These are phyloP conservation scores for Phytopythium boreale DNA, from an alignment of 352 stramenopile genomes.

Conservation along the genomic window DNA sequence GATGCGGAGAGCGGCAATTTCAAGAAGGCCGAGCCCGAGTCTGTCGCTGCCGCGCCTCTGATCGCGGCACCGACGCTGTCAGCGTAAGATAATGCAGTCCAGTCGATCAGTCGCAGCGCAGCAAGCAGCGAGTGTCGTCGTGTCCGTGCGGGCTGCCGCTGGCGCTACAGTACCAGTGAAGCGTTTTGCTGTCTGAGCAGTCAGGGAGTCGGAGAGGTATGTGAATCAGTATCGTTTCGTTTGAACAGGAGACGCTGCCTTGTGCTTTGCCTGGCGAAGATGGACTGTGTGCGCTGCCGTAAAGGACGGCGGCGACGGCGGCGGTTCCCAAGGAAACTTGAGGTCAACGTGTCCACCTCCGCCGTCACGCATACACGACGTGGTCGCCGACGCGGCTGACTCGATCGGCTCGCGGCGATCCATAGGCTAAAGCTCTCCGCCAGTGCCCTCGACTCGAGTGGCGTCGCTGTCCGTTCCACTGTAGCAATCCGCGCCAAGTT, in stretches of 20 bases:
- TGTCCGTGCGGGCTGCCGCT: neutral
- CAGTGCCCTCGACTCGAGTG: neutral
- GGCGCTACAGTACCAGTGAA: neutral
- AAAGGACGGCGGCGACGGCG: too few species aligned
- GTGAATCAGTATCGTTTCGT: slow-evolving; percentile 2
- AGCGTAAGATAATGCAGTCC: slow-evolving; percentile 4
- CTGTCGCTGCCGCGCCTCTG: neutral
- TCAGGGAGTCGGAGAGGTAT: neutral
- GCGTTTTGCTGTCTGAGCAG: neutral
- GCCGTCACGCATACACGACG: too few species aligned
- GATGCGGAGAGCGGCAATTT: slow-evolving; percentile 12
- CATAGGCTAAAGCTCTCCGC: neutral
- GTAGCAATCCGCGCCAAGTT: slow-evolving; percentile 6
- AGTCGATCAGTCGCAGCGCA: neutral
- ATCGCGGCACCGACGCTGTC: slow-evolving; percentile 10
- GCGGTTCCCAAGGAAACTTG: too few species aligned
- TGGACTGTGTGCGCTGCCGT: too few species aligned
- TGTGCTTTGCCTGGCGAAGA: neutral
- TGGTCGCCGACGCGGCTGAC: neutral
- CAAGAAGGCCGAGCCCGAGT: slow-evolving; percentile 6
- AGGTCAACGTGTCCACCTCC: too few species aligned
- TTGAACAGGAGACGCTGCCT: neutral
- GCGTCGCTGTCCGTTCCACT: neutral
- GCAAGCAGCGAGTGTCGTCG: neutral
- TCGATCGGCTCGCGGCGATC: neutral